These are phyloP conservation scores for Nakaseomyces bracarensis DNA, from an alignment of 1,139 yeast genomes.

Conservation along the genomic window DNA sequence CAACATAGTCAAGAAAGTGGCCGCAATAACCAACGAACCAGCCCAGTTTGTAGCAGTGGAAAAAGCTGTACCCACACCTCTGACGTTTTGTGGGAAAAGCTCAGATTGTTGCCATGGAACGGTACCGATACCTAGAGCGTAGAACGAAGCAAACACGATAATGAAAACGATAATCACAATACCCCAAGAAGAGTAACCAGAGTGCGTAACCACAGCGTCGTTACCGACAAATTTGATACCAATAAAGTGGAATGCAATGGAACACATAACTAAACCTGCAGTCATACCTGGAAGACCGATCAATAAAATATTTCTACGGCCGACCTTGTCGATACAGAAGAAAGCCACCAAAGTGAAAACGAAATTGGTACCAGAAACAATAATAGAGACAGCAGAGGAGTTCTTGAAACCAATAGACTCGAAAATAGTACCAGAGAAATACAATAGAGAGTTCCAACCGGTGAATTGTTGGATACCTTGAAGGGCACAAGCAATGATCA, in stretches of 20 bases:
- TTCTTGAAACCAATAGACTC: slow-evolving; percentile 79
- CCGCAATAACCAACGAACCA: slow-evolving; percentile 82
- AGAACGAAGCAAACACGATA: slow-evolving; percentile 80
- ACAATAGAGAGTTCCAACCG: slow-evolving; percentile 92
- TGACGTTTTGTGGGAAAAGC: slow-evolving; percentile 81
- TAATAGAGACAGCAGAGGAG: slow-evolving; percentile 87
- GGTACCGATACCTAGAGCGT: slow-evolving; percentile 91
- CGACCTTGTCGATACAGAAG: slow-evolving; percentile 73
- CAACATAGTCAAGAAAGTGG: slow-evolving; percentile 90
- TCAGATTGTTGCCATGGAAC: slow-evolving; percentile 99
- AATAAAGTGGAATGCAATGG: slow-evolving; percentile 82
- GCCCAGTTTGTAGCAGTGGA: slow-evolving; percentile 97
- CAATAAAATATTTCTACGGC: slow-evolving; percentile 72
- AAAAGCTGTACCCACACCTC: slow-evolving; percentile 85
- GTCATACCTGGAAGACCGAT: slow-evolving; percentile 77
- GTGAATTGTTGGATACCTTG: slow-evolving; percentile 95
- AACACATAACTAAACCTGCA: slow-evolving; percentile 62
- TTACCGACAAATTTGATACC: slow-evolving; percentile 48
- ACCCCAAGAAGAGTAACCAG: slow-evolving; percentile 74
- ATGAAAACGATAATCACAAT: slow-evolving; percentile 74
- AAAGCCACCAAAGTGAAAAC: slow-evolving; percentile 77
- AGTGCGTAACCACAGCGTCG: slow-evolving; percentile 35
- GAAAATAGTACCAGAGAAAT: slow-evolving; percentile 84
- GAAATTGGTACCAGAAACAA: slow-evolving; percentile 88
- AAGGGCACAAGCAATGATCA: slow-evolving; percentile 79